Evolutionary conservation across 2,329 filamentous ascomycete genomes (phyloP).

Genomic region (Phaeosphaeriaceae sp.): DNA sequence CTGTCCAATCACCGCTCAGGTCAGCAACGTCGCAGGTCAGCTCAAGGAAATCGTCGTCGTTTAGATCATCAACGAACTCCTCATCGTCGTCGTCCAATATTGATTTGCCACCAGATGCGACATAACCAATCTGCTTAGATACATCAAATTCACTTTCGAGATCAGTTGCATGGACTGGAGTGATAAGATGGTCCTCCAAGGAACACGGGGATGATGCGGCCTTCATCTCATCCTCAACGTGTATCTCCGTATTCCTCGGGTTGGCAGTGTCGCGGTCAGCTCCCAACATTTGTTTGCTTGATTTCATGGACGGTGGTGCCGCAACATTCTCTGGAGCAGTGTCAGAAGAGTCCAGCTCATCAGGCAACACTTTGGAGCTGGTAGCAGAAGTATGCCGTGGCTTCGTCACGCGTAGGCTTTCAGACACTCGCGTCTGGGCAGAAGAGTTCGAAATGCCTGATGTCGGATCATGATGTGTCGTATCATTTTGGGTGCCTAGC

Average conservation of each 20-base stretch:
- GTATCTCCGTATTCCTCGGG: not conserved
- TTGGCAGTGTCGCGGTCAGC: not conserved
- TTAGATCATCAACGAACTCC: slow-evolving; percentile 30
- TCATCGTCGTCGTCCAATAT: slow-evolving; percentile 9
- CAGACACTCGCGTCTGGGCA: slow-evolving; percentile 13
- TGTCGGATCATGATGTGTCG: not conserved
- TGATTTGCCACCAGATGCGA: not conserved
- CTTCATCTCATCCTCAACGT: not conserved
- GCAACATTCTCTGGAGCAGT: not conserved
- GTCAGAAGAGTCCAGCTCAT: not conserved
- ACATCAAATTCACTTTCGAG: not conserved
- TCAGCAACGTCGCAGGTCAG: slow-evolving; percentile 13
- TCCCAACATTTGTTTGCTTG: not conserved
- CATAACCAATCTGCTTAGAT: not conserved
- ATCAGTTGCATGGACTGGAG: not conserved
- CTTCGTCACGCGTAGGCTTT: slow-evolving; percentile 23
- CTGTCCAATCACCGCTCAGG: not conserved
- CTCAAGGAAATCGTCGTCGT: slow-evolving; percentile 33
- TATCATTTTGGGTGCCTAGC: not conserved
- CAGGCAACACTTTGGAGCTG: not conserved
- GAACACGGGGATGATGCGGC: not conserved
- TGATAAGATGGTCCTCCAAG: not conserved
- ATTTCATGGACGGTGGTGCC: not conserved
- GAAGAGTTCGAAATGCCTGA: not conserved
- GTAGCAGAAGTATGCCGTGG: slow-evolving; percentile 4